Base-by-base conservation (phyloP, 176 grass and related monocot genomes). In the Lolium rigidum region DNA sequence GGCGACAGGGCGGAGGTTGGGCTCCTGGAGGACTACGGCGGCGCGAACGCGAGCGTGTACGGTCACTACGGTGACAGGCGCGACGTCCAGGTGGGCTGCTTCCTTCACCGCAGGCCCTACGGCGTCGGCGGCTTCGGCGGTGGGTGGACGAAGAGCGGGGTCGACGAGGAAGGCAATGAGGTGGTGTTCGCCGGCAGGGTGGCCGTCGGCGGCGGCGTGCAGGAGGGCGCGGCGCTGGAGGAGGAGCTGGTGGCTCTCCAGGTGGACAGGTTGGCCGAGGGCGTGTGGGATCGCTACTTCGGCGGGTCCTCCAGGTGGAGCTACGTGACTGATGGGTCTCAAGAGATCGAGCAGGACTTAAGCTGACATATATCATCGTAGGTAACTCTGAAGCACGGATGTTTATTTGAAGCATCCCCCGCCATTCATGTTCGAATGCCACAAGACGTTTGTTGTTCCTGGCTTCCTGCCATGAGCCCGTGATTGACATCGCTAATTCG, bases 301-400 rank as follows among this genome's bases (percentile, higher is more conserved):
- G 93, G 87, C 20, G 77, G 79, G 75, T 92, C 76, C 79, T 92
- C 88, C 11, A 92, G 22, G 77, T 94, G 90, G 93, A 87, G 83
- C 88, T 24, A 82, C 71, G 26, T 54, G n/a, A 28, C 58, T 3
- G 41, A 18, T 21, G 66, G 18, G 28, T 6, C 7, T 14, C 46
- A 64, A 10, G 87, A 54, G 6, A 62, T 49, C 22, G 22, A 80
- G 43, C 39, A 62, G 24, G 25, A 41, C 35, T 7, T 41, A 31
- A 58, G 54, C 35, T 59, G 46, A 37, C 20, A 60, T 22, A 13
- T 2, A 48, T 31, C n/a, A 10, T 39, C 41, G 80, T 12, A 57
- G 38, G 46, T 38, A 50, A 5, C 3, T 35, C 20, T 10, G 31
- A 16, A 28, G 18, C 8, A 18, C 7, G 28, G 31, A 35, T 31